Percentiles rank a stretch among this genome's conserved stretches.
These are phyloP conservation scores for Coniella vitis DNA, from an alignment of 2,329 filamentous ascomycete species.

Conservation along the genomic window DNA sequence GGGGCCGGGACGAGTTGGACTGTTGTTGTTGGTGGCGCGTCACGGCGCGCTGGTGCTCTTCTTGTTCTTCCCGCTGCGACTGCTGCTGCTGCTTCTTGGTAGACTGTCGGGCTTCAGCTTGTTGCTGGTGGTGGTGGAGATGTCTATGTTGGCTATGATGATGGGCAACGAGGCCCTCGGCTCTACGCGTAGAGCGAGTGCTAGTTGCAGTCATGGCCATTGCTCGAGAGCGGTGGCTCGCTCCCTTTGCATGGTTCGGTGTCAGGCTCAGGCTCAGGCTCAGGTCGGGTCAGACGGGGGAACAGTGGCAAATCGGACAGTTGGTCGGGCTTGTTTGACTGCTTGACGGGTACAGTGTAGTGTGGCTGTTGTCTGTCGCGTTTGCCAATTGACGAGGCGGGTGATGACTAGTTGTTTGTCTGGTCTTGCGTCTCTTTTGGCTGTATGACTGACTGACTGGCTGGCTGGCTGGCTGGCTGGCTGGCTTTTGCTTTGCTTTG, in stretches of 20 bases:
- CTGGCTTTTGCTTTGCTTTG: background rate
- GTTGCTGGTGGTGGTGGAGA: conserved; percentile 9
- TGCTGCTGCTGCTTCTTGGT: too few relatives aligned
- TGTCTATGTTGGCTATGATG: conserved; percentile 3
- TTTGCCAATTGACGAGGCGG: conserved; percentile 13
- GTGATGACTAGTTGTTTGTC: too few relatives aligned
- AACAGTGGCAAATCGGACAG: too few relatives aligned
- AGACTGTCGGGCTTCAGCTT: background rate
- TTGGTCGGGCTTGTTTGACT: too few relatives aligned
- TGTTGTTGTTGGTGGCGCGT: conserved; percentile 11
- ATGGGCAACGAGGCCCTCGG: conserved; percentile 16
- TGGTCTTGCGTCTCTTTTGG: conserved; percentile 7
- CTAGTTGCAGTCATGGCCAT: conserved; percentile 19
- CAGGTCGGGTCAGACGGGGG: too few relatives aligned
- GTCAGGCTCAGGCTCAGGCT: background rate
- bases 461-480: too few relatives aligned
- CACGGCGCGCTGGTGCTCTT: conserved; percentile 5
- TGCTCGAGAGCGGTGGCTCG: conserved; percentile 4
- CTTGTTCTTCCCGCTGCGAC: too few relatives aligned
- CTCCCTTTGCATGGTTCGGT: conserved; percentile 14
- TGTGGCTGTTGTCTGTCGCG: conserved; percentile 9
- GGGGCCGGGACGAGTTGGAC: conserved; percentile 13
- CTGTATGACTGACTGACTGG: too few relatives aligned
- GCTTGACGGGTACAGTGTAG: too few relatives aligned
- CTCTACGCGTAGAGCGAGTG: conserved; percentile 18